phyloP scores from a whole-genome alignment of 257 asterid species.

The Anisodus tanguticus region DNA sequence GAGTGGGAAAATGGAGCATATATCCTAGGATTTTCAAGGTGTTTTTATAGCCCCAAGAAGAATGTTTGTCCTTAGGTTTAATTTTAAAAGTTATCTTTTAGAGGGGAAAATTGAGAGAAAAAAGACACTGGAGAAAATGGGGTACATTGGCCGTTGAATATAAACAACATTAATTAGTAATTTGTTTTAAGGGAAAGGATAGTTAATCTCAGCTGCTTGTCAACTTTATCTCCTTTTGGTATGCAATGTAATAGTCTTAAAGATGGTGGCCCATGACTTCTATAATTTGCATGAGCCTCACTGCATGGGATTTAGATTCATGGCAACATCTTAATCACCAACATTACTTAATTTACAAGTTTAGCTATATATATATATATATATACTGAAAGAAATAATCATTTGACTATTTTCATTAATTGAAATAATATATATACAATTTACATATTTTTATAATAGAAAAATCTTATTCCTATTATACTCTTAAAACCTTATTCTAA shows the following conservation, averaged over 20 bases:
- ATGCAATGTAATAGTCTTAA: slow-evolving; percentile 47
- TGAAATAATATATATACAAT: too few species aligned
- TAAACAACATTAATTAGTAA: slow-evolving; percentile 41
- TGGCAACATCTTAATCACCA: slow-evolving; percentile 27
- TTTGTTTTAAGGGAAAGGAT: slow-evolving; percentile 26
- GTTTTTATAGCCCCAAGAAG: slow-evolving; percentile 39
- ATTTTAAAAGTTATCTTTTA: background rate
- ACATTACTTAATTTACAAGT: background rate
- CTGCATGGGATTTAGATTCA: slow-evolving; percentile 39
- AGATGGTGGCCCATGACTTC: slow-evolving; percentile 55
- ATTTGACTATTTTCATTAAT: too few species aligned
- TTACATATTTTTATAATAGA: too few species aligned
- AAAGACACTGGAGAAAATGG: slow-evolving; percentile 30
- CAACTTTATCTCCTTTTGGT: slow-evolving; percentile 45
- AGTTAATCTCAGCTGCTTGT: slow-evolving; percentile 46
- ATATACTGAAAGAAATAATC: too few species aligned
- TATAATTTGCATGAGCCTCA: slow-evolving; percentile 46
- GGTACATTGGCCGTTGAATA: slow-evolving; percentile 44
- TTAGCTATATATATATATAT: background rate
- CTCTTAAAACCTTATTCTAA: too few species aligned
- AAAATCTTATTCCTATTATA: too few species aligned
- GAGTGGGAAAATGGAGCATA: background rate
- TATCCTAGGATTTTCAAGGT: slow-evolving; percentile 31
- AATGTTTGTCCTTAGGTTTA: slow-evolving; percentile 24
- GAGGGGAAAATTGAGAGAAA: slow-evolving; percentile 35